Evolutionary conservation across 2,329 filamentous ascomycete genomes (phyloP), one percentile per base, ranked within the genome.

Genomic region (Claviceps humidiphila): DNA sequence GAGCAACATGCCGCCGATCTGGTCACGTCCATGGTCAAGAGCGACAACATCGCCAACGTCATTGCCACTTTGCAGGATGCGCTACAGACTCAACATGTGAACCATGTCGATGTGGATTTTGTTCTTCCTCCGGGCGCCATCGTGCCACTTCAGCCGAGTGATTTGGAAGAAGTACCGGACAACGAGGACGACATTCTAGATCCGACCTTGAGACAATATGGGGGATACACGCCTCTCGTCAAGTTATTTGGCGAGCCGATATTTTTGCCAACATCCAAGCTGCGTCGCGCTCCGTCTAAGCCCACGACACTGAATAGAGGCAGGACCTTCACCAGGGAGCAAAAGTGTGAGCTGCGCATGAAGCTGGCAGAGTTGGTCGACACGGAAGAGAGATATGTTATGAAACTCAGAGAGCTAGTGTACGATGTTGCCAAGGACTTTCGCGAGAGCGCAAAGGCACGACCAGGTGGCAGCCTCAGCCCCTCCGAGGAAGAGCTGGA

Each of bases 1-100:
- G 89, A 96, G 65, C 84, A 91, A 67, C 93, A 98, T 76, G 89
- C 91, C 20, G 93, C 90, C 44, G 87, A 95, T 61, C 71, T 98
- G 54, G 90, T 91, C 50, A 85, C 86, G 66, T 81, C 82, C 49
- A 93, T 97, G 84, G 78, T 83, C 56, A 84, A 79, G 69, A 84
- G 91, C 57, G 89, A 95, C 47, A 86, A 89, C 64, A 78, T 82
- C 1, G 71, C 74, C 41, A 84, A 89, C 16, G 78, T 93, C 26
- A 78, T 94, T 52, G 74, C 78, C 44, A 83, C 85, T 54, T 72
- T 98, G 51, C 80, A 85, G 53, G 78, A 81, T 52, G 86, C 89
- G 16, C 77, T 95, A 55, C 85, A 86, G 61, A 84, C 90, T 40
- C 88, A 94, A 64, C 84, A 85, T 58, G 72, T 94, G 53, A 89